Conservation (phyloP, 371 early-diverging fungal genomes). For the Rhizopus sp. region DNA sequence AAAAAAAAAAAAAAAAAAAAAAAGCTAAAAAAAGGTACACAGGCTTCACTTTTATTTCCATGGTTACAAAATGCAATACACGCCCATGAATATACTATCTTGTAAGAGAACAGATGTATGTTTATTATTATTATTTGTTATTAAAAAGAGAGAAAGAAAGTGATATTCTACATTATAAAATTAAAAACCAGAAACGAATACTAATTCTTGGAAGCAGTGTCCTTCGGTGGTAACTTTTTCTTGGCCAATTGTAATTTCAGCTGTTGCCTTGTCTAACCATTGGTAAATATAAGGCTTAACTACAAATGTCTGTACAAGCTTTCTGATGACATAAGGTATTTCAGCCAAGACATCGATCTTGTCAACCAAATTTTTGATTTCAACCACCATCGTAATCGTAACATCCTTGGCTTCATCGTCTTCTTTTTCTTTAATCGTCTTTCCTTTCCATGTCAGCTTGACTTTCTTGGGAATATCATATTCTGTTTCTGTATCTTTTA, state of each 20-base stretch:
- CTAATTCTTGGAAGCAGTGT: slow-evolving; percentile 69
- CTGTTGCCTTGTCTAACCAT: slow-evolving; percentile 73
- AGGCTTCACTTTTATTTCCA: no score
- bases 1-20: slow-evolving; percentile 5
- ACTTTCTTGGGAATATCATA: slow-evolving; percentile 80
- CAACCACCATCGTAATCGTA: slow-evolving; percentile 62
- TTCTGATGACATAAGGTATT: slow-evolving; percentile 86
- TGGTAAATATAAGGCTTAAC: slow-evolving; percentile 94
- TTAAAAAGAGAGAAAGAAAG: neutral
- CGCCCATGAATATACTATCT: no score
- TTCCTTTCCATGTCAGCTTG: slow-evolving; percentile 73
- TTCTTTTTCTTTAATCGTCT: slow-evolving; percentile 56
- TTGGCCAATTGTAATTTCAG: slow-evolving; percentile 68
- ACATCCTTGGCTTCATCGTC: slow-evolving; percentile 62
- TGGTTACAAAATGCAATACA: no score
- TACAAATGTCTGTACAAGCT: slow-evolving; percentile 88
- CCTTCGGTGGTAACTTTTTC: slow-evolving; percentile 62
- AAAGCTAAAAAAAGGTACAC: no score
- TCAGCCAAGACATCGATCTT: slow-evolving; percentile 88
- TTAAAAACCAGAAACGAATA: slow-evolving; percentile 57
- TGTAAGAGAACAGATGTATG: no score
- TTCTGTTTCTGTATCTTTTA: slow-evolving; percentile 70
- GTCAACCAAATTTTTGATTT: slow-evolving; percentile 62
- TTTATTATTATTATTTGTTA: no score
- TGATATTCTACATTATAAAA: neutral